These are phyloP conservation scores for Exophiala sideris DNA, from an alignment of 2,329 filamentous ascomycete genomes.

Conservation along the genomic window DNA sequence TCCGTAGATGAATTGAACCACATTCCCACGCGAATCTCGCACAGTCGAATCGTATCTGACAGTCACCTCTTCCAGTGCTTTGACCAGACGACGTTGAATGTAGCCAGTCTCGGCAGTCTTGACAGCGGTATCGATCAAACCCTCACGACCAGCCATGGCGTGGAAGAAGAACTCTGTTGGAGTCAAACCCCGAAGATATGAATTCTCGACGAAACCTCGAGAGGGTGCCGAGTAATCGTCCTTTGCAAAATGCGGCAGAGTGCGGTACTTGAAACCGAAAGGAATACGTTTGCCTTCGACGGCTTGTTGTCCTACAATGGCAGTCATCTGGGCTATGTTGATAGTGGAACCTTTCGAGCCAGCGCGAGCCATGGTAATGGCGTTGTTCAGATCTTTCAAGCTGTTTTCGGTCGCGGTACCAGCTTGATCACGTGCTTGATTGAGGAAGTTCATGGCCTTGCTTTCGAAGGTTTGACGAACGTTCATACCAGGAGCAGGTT, in stretches of 20 bases:
- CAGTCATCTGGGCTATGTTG: conserved; percentile 99
- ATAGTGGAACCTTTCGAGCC: conserved; percentile 98
- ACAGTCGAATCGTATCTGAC: conserved; percentile 97
- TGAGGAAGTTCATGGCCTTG: conserved; percentile 89
- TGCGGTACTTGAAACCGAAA: conserved; percentile 98
- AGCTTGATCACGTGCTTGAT: conserved; percentile 93
- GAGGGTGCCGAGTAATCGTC: conserved; percentile 98
- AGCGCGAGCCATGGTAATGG: conserved; percentile 91
- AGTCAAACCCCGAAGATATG: conserved; percentile 90
- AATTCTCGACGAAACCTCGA: conserved; percentile 97
- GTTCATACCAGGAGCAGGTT: conserved; percentile 96
- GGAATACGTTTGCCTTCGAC: conserved; percentile 98
- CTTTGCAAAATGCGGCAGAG: conserved; percentile 96
- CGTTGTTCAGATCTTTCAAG: conserved; percentile 94
- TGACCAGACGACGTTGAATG: conserved; percentile 96
- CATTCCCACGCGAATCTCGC: conserved; percentile 91
- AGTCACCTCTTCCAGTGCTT: conserved; percentile 95
- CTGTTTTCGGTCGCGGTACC: conserved; percentile 88
- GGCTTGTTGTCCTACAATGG: conserved; percentile 94
- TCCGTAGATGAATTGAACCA: conserved; percentile 95
- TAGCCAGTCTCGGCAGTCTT: conserved; percentile 99
- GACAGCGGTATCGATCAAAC: conserved; percentile 98
- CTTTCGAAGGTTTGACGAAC: conserved; percentile 97
- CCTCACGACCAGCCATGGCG: conserved; percentile 99
- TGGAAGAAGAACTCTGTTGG: conserved; percentile 99